phyloP scores from a whole-genome alignment of 208 protist species.

The Endotrypanum monterogeii region DNA sequence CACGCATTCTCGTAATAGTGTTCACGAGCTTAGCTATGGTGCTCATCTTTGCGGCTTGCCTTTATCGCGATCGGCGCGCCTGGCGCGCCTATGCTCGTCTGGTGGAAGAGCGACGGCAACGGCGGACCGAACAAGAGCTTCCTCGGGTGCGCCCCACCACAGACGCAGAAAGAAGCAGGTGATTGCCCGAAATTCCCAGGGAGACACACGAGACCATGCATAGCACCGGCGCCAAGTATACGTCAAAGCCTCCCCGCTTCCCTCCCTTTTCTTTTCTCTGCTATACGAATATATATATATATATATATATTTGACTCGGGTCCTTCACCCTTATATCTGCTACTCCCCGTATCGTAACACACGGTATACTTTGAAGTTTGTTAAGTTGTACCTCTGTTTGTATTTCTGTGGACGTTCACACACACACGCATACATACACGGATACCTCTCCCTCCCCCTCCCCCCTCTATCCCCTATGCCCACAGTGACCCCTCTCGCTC shows the following conservation, averaged over 20 bases:
- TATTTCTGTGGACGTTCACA: too few species aligned
- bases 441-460: background rate
- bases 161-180: background rate
- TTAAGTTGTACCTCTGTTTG: too few species aligned
- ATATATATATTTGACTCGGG: too few species aligned
- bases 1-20: conserved; percentile 6
- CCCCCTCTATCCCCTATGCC: background rate
- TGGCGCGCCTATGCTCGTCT: conserved; percentile 14
- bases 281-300: too few species aligned
- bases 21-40: background rate
- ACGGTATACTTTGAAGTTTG: too few species aligned
- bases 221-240: background rate
- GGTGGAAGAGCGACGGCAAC: background rate
- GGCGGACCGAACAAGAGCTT: background rate
- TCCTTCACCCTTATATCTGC: too few species aligned
- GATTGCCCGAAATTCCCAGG: background rate
- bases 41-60: background rate
- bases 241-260: background rate
- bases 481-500: too few species aligned
- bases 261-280: background rate
- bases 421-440: background rate
- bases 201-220: background rate
- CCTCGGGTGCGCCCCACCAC: background rate
- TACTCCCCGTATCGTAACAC: too few species aligned
- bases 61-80: conserved; percentile 16